These are phyloP conservation scores for Phyllosticta citribraziliensis DNA, from an alignment of 2,329 filamentous ascomycete genomes.

Conservation along the genomic window DNA sequence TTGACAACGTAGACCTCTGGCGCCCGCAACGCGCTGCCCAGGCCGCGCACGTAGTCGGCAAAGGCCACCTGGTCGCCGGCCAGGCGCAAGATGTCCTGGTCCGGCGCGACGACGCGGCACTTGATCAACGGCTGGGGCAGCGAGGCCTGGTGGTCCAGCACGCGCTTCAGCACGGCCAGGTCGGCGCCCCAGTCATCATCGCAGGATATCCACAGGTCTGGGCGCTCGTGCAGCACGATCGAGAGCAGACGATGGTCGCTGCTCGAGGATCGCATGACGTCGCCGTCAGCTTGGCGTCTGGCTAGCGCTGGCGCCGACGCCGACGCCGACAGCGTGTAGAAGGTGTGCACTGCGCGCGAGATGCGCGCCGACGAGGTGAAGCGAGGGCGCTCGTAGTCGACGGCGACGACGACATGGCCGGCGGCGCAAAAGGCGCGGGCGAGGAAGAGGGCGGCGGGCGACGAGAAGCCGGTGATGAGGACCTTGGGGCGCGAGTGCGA, in stretches of 20 bases:
- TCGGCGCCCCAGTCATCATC: not conserved
- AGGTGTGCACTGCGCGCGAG: not conserved
- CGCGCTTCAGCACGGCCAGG: not conserved
- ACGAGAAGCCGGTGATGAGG: not conserved
- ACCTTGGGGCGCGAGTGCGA: not conserved
- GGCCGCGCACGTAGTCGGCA: not conserved
- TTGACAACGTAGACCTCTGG: not conserved
- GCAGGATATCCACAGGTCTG: slow-evolving; percentile 1
- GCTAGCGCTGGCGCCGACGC: not conserved
- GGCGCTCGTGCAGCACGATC: not conserved
- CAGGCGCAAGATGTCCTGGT: not conserved
- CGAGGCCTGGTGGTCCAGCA: not conserved
- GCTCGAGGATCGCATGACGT: not conserved
- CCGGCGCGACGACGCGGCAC: slow-evolving; percentile 1
- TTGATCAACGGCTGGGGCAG: not conserved
- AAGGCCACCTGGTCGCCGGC: not conserved
- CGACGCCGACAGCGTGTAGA: not conserved
- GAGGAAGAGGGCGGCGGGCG: not conserved
- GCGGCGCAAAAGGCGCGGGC: not conserved
- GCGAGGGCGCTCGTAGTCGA: not conserved
- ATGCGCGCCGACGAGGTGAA: not conserved
- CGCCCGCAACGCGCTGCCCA: not conserved
- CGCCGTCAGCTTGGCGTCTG: not conserved
- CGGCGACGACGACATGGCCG: not conserved
- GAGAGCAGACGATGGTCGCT: not conserved